Evolutionary conservation across 768 basidiomycete genomes (phyloP), one percentile per base, ranked within the genome.

Genomic region (Suillus luteus): DNA sequence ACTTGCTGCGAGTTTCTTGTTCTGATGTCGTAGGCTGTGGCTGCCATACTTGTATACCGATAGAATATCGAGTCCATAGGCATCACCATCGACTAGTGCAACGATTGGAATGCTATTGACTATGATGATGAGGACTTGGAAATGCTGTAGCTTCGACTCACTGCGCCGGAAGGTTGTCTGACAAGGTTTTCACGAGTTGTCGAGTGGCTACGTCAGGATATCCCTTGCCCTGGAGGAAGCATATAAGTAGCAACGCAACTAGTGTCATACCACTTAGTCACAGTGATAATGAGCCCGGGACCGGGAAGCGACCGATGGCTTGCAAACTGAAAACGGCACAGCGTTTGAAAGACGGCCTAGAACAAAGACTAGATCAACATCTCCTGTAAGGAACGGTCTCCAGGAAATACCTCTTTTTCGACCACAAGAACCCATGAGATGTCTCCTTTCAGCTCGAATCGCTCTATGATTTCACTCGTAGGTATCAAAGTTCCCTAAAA

Each of bases 171-270:
- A 94, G 82, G 40, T 84, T 83, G 44, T 87, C 82, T 1, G 90
- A 83, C 3, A 99, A 80, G 0, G 83, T 85, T 63, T 87, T 86
- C 52, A 96, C 85, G 8, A 99, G 82, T 67, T 96, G 88, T 8
- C 95, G 84, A 0, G 97, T 96, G 3, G 95, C 90, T 5, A 97
- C 76, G 72, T 99, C 97, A 0, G 97, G 97, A 76, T 96, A 99
- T 3, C 97, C 97, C 73, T 97, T 99, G 0, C 97, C 97, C 95
- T 97, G 68, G 60, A 41, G 41, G 10, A 58, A 15, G 22, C 1
- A 54, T 38, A 38, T 72, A 54, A 71, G 63, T 17, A 60, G 37
- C 35, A 12, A 24, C n/a, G 22, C 31, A 40, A 41, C 27, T 37
- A 24, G 33, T 51, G 14, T 19, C n/a, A 49, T 19, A 58, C 17